These are phyloP conservation scores for Symbiodinium natans DNA, from an alignment of 73 alveolate species.

Conservation along the genomic window DNA sequence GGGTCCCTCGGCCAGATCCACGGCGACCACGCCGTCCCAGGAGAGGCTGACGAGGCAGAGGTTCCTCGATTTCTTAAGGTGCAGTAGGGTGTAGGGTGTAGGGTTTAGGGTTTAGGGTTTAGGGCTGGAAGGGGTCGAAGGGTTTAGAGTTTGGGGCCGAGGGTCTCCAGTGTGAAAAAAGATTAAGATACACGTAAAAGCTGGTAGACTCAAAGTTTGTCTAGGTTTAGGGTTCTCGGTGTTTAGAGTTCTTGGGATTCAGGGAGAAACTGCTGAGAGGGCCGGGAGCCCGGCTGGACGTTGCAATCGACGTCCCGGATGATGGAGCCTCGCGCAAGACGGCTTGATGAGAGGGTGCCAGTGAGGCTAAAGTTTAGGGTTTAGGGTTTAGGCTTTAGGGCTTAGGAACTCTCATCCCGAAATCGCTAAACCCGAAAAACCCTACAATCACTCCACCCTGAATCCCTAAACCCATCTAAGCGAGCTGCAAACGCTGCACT, in stretches of 20 bases:
- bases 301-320: constrained; percentile 49
- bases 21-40: constrained; percentile 62
- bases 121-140: not conserved
- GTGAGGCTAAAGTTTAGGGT: too few relatives aligned
- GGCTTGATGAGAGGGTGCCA: not conserved
- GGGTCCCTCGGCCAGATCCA: constrained; percentile 73
- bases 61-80: not conserved
- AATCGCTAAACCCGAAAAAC: too few relatives aligned
- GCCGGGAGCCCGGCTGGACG: not conserved
- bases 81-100: not conserved
- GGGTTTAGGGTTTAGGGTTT: not conserved
- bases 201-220: not conserved
- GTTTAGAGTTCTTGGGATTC: too few relatives aligned
- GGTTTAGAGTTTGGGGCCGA: too few relatives aligned
- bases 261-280: too few relatives aligned
- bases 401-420: too few relatives aligned
- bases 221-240: too few relatives aligned
- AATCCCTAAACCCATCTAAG: too few relatives aligned
- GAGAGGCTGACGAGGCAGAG: constrained; percentile 46
- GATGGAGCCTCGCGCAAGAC: constrained; percentile 24
- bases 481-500: too few relatives aligned
- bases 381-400: not conserved
- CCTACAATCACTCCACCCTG: too few relatives aligned
- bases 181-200: too few relatives aligned
- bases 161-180: too few relatives aligned